A percentile compares a stretch with the other conserved stretches of the same genome.
phyloP scores from a whole-genome alignment of 106 monocot species.

The Dendrobium chrysotoxum region DNA sequence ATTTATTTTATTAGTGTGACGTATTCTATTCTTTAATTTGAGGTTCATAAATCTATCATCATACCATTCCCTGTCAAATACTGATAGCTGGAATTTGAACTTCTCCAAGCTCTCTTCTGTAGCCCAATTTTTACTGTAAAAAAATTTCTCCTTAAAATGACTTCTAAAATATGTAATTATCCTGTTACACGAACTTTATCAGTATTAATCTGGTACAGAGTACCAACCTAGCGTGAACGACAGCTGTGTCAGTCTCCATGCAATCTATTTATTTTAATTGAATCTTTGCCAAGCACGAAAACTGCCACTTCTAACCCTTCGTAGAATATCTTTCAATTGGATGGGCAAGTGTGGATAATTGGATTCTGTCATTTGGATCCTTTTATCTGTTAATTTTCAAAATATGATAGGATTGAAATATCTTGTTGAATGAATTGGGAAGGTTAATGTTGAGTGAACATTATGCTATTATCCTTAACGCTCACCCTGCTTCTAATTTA shows the following conservation, averaged over 20 bases:
- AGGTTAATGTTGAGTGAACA: not conserved
- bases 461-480: not conserved
- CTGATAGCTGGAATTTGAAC: not conserved
- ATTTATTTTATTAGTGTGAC: not conserved
- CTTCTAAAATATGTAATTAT: too few relatives aligned
- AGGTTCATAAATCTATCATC: not conserved
- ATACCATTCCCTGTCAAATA: not conserved
- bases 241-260: not conserved
- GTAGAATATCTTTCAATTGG: not conserved
- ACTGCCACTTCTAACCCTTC: not conserved
- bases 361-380: not conserved
- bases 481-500: not conserved
- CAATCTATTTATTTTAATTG: not conserved
- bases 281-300: not conserved
- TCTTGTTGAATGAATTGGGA: conserved; percentile 1
- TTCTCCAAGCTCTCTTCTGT: not conserved
- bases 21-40: not conserved
- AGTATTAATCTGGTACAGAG: too few relatives aligned
- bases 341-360: not conserved
- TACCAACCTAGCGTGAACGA: not conserved
- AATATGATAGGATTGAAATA: not conserved
- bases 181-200: too few relatives aligned
- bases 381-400: not conserved
- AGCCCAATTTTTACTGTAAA: too few relatives aligned
- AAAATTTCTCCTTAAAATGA: too few relatives aligned